Conservation (phyloP, 371 early-diverging fungal species). For the Circinella umbellata region DNA sequence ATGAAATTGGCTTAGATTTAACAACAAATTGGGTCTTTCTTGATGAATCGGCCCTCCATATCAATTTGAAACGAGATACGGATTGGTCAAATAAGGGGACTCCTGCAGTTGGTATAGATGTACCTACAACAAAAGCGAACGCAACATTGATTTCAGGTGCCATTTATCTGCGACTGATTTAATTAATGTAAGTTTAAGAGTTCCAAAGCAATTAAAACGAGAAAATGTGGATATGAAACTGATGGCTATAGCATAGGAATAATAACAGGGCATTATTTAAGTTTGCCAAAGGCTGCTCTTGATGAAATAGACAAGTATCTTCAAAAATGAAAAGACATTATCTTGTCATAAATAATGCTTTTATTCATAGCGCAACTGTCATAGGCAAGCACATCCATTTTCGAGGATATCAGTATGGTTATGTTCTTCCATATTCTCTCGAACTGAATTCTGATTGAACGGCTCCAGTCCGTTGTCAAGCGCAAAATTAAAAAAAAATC, state of each 20-base stretch:
- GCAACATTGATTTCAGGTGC: slow-evolving; percentile 22
- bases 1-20: slow-evolving; percentile 21
- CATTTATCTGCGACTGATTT: slow-evolving; percentile 8
- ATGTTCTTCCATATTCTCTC: slow-evolving; percentile 13
- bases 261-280: too few relatives aligned
- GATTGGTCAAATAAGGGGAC: slow-evolving; percentile 29
- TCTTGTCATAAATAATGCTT: not conserved
- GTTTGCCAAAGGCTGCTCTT: too few relatives aligned
- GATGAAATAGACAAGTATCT: too few relatives aligned
- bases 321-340: not conserved
- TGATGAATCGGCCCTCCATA: slow-evolving; percentile 21
- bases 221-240: not conserved
- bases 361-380: not conserved
- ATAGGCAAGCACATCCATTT: not conserved
- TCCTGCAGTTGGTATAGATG: slow-evolving; percentile 21
- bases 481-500: too few relatives aligned
- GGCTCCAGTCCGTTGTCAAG: too few relatives aligned
- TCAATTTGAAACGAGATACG: slow-evolving; percentile 28
- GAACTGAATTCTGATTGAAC: slow-evolving; percentile 3
- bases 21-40: slow-evolving; percentile 20
- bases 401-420: too few relatives aligned
- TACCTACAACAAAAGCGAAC: slow-evolving; percentile 21
- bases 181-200: slow-evolving; percentile 9
- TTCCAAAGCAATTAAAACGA: slow-evolving; percentile 19
- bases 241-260: not conserved